Conservation (phyloP, 139 green algal genomes). For the Chlorella sp. region DNA sequence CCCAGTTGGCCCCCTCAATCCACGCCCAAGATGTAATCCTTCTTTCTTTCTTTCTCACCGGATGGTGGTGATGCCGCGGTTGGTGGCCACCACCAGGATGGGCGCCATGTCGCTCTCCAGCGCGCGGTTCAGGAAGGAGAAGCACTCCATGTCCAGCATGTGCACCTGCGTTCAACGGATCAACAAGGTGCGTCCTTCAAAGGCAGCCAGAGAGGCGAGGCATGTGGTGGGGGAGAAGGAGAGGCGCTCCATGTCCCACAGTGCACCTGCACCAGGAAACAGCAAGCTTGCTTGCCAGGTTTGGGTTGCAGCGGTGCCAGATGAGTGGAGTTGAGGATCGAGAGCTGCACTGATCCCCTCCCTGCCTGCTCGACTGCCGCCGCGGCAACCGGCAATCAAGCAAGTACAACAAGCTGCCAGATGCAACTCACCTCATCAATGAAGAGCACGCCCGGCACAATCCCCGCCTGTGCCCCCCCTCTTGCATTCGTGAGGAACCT, state of each 20-base stretch:
- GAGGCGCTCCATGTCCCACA: not conserved
- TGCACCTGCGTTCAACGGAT: constrained; percentile 78
- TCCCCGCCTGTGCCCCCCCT: constrained; percentile 98
- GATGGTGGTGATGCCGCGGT: constrained; percentile 97
- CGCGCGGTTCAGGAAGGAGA: constrained; percentile 97
- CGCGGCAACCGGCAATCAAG: no score
- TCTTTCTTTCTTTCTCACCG: no score
- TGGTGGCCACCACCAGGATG: constrained; percentile 98
- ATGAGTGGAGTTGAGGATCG: not conserved
- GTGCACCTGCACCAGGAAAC: not conserved
- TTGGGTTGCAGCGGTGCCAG: not conserved
- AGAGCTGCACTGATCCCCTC: no score
- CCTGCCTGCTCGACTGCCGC: no score
- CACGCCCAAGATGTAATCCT: no score
- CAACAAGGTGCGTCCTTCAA: not conserved
- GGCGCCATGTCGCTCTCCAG: constrained; percentile 98
- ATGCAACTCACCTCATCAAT: constrained; percentile 54
- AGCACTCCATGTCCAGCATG: constrained; percentile 99
- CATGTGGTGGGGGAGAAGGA: not conserved
- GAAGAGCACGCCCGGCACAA: constrained; percentile 97
- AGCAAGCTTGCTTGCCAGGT: no score
- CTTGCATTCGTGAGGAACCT: no score
- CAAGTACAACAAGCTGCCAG: not conserved
- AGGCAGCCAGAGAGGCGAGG: not conserved
- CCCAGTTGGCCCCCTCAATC: no score